A percentile compares a stretch with the other conserved stretches of the same genome.
phyloP scores from a whole-genome alignment of 345 rosid genomes.

The Garcia nutans region DNA sequence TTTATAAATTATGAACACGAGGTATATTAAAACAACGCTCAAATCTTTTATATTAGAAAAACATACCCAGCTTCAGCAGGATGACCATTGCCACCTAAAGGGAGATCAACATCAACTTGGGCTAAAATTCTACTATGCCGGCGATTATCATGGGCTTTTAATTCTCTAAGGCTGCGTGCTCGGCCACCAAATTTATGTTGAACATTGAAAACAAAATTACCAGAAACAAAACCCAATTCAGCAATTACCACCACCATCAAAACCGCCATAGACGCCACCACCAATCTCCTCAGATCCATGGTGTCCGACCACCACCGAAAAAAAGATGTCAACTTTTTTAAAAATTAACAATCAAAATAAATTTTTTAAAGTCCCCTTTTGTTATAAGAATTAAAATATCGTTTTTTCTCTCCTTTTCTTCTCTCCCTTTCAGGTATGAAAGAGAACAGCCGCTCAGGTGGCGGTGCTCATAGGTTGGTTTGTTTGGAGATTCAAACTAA shows the following conservation, averaged over 20 bases:
- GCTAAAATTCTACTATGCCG: constrained; percentile 73
- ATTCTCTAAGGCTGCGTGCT: constrained; percentile 40
- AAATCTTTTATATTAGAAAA: background rate
- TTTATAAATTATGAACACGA: too few relatives aligned
- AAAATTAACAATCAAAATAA: too few relatives aligned
- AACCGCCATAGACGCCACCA: constrained; percentile 16
- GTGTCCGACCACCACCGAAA: constrained; percentile 11
- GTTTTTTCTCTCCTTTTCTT: background rate
- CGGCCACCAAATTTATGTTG: constrained; percentile 61
- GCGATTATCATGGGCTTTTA: constrained; percentile 62
- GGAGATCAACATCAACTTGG: constrained; percentile 56
- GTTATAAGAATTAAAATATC: too few relatives aligned
- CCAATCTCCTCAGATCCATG: constrained; percentile 40
- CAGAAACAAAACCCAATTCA: constrained; percentile 22
- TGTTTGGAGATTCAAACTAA: background rate
- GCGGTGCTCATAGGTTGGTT: background rate
- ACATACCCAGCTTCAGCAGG: constrained; percentile 73
- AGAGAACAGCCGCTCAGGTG: background rate
- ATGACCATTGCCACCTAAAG: constrained; percentile 73
- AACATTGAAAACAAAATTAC: constrained; percentile 56
- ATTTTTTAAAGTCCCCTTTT: too few relatives aligned
- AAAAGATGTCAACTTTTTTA: too few relatives aligned
- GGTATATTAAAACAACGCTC: background rate
- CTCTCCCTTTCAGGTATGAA: background rate
- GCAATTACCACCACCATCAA: constrained; percentile 27